Base-by-base conservation (phyloP, 331 rosid genomes). In the Erythrophleum ivorense region DNA sequence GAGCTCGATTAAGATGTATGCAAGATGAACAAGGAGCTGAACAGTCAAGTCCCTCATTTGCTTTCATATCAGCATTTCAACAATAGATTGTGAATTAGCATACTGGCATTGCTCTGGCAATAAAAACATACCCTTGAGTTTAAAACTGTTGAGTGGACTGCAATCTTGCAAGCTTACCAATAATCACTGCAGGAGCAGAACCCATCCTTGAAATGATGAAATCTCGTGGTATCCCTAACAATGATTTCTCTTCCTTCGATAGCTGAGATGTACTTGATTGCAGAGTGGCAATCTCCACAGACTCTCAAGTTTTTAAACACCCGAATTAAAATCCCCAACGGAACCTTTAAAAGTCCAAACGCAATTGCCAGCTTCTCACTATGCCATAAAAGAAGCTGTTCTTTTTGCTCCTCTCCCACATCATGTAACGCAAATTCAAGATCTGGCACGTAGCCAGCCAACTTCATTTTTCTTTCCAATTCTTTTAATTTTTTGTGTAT, bases 11-110 rank as follows among this genome's bases (percentile, higher is more conserved):
- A 62, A 78, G 86, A 86, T 89, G 95, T 94, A 89, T 85, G 85
- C 95, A 92, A 85, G 93, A 91, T 77, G 97, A 91, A 88, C 97
- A 94, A 78, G 92, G 97, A 80, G 92, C 91, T 62, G 91, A 86
- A 75, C 97, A 94, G 79, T 92, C 94, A 92, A 76, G 89, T 87
- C 84, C 97, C 95, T 58, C 91, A 94, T 84, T 90, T 87, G 62
- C 90, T 85, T 92, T 90, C 88, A 90, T 87, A 83, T 82, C 88
- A 88, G 86, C 82, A 74, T 80, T 75, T 78, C 18, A 57, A 57
- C 7, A 57, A 3, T 24, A 6, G 13, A 57, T 7, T 2, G 60
- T 75, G 79, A 62, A 40, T 31, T 77, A 36, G 67, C 72, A 64
- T 46, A 73, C 24, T 21, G 46, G 13, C 63, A 38, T 62, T 78